These are phyloP conservation scores for Periconia sp. DNA, from an alignment of 2,329 filamentous ascomycete species.

Conservation along the genomic window DNA sequence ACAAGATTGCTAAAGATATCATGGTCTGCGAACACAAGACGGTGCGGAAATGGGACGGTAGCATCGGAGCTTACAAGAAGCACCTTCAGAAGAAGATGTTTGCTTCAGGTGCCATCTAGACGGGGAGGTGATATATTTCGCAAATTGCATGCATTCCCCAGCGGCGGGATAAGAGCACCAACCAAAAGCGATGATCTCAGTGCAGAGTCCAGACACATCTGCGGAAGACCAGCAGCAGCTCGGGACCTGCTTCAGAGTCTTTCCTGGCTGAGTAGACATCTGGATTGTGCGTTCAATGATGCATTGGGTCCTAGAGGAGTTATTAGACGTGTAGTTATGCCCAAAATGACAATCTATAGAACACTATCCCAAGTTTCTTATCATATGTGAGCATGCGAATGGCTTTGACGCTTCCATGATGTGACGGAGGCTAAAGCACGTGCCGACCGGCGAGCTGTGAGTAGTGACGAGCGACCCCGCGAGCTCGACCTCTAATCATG, in stretches of 20 bases:
- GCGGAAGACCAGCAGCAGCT: conserved; percentile 41
- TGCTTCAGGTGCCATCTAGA: conserved; percentile 79
- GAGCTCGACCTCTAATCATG: conserved; percentile 17
- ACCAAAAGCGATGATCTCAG: conserved; percentile 37
- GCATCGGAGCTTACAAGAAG: conserved; percentile 96
- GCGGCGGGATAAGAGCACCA: conserved; percentile 28
- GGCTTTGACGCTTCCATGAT: too few species aligned
- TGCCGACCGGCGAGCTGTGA: conserved; percentile 20
- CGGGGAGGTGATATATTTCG: conserved; percentile 19
- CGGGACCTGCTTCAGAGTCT: conserved; percentile 41
- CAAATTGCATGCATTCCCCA: conserved; percentile 35
- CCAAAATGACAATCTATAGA: conserved; percentile 42
- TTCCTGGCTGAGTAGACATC: conserved; percentile 36
- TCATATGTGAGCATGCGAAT: too few species aligned
- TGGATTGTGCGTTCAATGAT: conserved; percentile 40
- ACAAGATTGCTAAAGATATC: conserved; percentile 99
- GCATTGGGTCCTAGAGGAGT: conserved; percentile 49
- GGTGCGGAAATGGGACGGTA: conserved; percentile 85
- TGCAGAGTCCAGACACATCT: conserved; percentile 38
- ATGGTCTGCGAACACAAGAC: conserved; percentile 99
- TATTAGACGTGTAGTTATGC: conserved; percentile 42
- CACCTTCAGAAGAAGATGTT: conserved; percentile 99
- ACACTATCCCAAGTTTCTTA: conserved; percentile 4
- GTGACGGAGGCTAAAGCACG: too few species aligned
- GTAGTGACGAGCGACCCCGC: conserved; percentile 28